Conservation (phyloP, 441 rosid species). For the Manihot esculenta region DNA sequence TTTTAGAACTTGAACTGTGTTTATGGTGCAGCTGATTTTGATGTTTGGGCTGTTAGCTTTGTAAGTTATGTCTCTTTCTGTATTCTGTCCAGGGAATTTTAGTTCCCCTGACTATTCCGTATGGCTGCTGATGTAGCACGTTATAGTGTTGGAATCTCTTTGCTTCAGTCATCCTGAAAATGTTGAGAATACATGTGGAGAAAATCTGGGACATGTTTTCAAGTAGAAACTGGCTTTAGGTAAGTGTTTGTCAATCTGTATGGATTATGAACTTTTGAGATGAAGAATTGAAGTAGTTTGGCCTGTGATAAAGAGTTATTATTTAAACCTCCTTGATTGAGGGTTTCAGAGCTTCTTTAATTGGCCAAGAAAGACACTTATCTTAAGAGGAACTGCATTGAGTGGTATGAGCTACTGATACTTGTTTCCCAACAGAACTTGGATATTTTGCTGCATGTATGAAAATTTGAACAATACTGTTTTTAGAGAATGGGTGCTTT, state of each 20-base stretch:
- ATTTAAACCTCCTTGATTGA: too few species aligned
- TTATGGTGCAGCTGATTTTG: constrained; percentile 16
- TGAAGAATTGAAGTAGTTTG: too few species aligned
- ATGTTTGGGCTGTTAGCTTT: constrained; percentile 13
- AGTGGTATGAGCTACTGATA: too few species aligned
- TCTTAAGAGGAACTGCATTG: too few species aligned
- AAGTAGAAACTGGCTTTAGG: constrained; percentile 10
- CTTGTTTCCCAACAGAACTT: too few species aligned
- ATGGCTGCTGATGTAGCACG: constrained; percentile 23
- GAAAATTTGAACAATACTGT: too few species aligned
- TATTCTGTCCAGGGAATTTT: constrained; percentile 26
- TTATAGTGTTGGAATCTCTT: constrained; percentile 27
- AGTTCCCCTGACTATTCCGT: constrained; percentile 17
- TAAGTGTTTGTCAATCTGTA: constrained; percentile 3
- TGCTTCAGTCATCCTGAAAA: constrained; percentile 24
- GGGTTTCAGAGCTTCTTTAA: too few species aligned
- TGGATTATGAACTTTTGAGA: too few species aligned
- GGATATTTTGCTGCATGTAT: too few species aligned
- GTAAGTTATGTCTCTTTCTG: constrained; percentile 20
- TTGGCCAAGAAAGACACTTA: too few species aligned
- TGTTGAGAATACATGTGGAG: constrained; percentile 25
- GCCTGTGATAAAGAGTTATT: too few species aligned
- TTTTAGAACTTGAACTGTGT: not conserved
- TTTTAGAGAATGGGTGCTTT: too few species aligned
- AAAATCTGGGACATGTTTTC: constrained; percentile 17